A percentile compares a stretch with the other conserved stretches of the same genome.
phyloP scores from a whole-genome alignment of 306 rosid genomes.

The Castanea crenata region DNA sequence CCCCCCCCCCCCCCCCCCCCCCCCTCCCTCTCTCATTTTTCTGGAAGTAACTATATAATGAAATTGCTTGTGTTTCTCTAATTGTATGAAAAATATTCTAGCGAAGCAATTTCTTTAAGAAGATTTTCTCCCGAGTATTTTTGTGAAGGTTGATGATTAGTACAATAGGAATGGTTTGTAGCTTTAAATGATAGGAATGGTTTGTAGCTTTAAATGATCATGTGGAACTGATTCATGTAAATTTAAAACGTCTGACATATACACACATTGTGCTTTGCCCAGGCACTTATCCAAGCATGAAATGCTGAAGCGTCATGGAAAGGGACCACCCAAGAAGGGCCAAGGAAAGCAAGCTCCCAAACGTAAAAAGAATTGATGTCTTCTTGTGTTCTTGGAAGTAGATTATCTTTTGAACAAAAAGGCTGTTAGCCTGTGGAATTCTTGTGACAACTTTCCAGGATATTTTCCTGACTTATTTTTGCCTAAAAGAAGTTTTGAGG shows the following conservation, averaged over 20 bases:
- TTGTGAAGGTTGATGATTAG: conserved; percentile 23
- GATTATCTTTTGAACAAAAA: conserved; percentile 20
- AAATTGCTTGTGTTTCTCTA: conserved; percentile 1
- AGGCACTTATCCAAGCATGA: conserved; percentile 83
- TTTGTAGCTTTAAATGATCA: not conserved
- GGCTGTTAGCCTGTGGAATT: conserved; percentile 10
- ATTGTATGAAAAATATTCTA: not conserved
- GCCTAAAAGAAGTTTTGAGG: not conserved
- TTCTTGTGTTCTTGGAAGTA: conserved; percentile 9
- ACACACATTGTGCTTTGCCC: conserved; percentile 11
- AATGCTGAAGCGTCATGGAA: conserved; percentile 94
- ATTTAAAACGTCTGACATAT: conserved; percentile 2
- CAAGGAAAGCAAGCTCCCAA: conserved; percentile 85
- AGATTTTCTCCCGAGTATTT: not conserved
- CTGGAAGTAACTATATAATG: too few species aligned
- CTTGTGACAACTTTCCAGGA: conserved; percentile 1
- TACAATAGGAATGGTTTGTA: not conserved
- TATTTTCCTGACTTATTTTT: not conserved
- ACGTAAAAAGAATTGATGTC: conserved; percentile 51
- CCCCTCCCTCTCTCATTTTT: too few species aligned
- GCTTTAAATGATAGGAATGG: not conserved
- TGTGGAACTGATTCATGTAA: conserved; percentile 7
- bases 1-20: too few species aligned
- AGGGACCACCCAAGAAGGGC: conserved; percentile 94
- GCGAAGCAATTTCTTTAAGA: too few species aligned